Conservation (phyloP, 495 filamentous ascomycete genomes). For the Cercophora sp. region DNA sequence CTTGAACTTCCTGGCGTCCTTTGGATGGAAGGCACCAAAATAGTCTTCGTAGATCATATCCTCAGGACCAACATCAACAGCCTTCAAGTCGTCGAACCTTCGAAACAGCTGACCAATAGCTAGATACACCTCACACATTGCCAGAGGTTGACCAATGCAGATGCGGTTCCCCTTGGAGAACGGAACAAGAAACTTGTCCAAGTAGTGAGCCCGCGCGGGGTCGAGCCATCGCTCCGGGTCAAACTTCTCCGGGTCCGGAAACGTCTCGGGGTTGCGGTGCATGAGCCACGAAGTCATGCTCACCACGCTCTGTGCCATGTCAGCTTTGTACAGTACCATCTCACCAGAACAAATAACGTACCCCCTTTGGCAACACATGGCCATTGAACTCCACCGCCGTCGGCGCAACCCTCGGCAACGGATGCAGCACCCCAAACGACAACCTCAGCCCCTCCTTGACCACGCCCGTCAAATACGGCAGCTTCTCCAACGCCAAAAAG, state of each 20-base stretch:
- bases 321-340: not conserved
- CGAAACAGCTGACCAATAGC: not conserved
- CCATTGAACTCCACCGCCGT: not conserved
- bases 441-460: not conserved
- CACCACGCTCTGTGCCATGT: not conserved
- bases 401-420: not conserved
- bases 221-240: not conserved
- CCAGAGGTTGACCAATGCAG: slow-evolving; percentile 2
- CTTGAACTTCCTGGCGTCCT: not conserved
- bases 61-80: not conserved
- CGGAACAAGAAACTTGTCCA: not conserved
- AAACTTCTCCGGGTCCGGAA: not conserved
- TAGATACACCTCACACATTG: slow-evolving; percentile 1
- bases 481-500: slow-evolving; percentile 2
- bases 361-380: not conserved
- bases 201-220: too few species aligned
- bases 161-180: not conserved
- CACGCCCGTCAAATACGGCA: not conserved
- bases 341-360: not conserved
- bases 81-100: not conserved
- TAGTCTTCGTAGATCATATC: not conserved
- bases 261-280: not conserved
- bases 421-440: not conserved
- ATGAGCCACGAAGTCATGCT: not conserved
- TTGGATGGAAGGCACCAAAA: not conserved